phyloP scores from a whole-genome alignment of 805 yeast genomes.

The Starmerella davenportii region DNA sequence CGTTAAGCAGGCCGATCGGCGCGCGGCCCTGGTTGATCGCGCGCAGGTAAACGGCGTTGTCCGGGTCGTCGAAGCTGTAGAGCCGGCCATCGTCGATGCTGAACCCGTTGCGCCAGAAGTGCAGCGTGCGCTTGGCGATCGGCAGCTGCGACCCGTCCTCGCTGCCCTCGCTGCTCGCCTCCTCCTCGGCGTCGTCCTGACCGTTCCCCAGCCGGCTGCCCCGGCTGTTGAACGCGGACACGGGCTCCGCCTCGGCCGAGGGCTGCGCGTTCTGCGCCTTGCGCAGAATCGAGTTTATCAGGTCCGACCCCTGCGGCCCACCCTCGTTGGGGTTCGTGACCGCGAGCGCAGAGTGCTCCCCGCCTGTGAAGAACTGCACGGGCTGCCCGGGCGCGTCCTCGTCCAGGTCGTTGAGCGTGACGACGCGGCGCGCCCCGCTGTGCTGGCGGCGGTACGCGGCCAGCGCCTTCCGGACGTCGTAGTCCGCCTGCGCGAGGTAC shows the following conservation, averaged over 20 bases:
- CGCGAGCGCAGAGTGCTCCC: constrained; percentile 57
- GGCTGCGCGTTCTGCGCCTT: constrained; percentile 20
- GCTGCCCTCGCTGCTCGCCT: constrained; percentile 4
- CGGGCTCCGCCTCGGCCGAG: constrained; percentile 2
- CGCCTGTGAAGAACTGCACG: constrained; percentile 35
- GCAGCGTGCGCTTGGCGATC: constrained; percentile 63
- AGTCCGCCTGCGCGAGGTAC: not conserved
- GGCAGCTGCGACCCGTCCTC: constrained; percentile 1
- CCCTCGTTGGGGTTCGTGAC: constrained; percentile 43
- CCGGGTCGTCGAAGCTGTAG: constrained; percentile 79
- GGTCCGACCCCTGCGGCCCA: not conserved
- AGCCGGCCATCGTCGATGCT: constrained; percentile 83
- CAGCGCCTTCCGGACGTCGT: not conserved
- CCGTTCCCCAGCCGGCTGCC: constrained; percentile 22
- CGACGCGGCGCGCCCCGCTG: constrained; percentile 11
- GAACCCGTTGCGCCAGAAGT: constrained; percentile 94
- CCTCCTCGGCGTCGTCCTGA: constrained; percentile 8
- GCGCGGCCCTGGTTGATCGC: constrained; percentile 83
- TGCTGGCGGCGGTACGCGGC: not conserved
- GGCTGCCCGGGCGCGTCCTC: constrained; percentile 18
- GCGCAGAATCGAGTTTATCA: constrained; percentile 23
- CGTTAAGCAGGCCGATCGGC: constrained; percentile 65
- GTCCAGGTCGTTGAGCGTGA: constrained; percentile 21
- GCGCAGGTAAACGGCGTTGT: constrained; percentile 56
- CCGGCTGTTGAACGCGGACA: constrained; percentile 17